phyloP scores from a whole-genome alignment of 768 basidiomycete genomes.

The Mycena olivaceomarginata region DNA sequence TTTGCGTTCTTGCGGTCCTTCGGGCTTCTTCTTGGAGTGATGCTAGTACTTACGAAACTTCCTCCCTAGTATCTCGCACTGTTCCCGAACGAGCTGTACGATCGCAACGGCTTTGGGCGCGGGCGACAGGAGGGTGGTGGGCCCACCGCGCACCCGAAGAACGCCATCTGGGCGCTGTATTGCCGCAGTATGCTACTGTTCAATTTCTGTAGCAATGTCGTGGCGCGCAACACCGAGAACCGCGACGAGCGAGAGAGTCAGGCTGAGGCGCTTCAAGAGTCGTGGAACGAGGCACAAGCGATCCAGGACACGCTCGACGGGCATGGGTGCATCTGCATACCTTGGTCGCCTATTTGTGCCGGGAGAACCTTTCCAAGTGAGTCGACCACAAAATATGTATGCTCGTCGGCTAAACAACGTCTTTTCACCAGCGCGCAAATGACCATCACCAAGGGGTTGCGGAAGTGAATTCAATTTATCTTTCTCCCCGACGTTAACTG shows the following conservation, averaged over 20 bases:
- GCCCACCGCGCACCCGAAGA: conserved; percentile 64
- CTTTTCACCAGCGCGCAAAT: conserved; percentile 63
- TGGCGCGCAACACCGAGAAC: conserved; percentile 44
- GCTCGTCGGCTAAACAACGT: background rate
- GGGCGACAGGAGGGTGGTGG: conserved; percentile 41
- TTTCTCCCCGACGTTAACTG: background rate
- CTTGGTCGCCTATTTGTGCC: conserved; percentile 65
- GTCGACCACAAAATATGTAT: conserved; percentile 43
- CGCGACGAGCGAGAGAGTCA: conserved; percentile 61
- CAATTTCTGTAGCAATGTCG: conserved; percentile 45
- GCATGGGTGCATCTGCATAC: conserved; percentile 70
- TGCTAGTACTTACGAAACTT: background rate
- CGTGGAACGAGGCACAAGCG: conserved; percentile 67
- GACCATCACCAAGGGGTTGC: conserved; percentile 66
- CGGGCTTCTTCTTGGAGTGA: background rate
- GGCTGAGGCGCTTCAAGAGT: conserved; percentile 65
- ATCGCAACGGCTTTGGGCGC: conserved; percentile 42
- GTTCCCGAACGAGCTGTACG: conserved; percentile 71
- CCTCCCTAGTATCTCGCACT: conserved; percentile 57
- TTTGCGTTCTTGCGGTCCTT: conserved; percentile 39
- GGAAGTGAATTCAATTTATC: conserved; percentile 58
- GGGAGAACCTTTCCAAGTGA: conserved; percentile 72
- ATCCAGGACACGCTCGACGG: conserved; percentile 69
- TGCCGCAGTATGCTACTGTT: conserved; percentile 75
- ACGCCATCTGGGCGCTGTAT: conserved; percentile 75